A percentile compares a stretch with the other conserved stretches of the same genome.
These are phyloP conservation scores for Trichoderma afroharzianum DNA, from an alignment of 2,329 filamentous ascomycete species.

Conservation along the genomic window DNA sequence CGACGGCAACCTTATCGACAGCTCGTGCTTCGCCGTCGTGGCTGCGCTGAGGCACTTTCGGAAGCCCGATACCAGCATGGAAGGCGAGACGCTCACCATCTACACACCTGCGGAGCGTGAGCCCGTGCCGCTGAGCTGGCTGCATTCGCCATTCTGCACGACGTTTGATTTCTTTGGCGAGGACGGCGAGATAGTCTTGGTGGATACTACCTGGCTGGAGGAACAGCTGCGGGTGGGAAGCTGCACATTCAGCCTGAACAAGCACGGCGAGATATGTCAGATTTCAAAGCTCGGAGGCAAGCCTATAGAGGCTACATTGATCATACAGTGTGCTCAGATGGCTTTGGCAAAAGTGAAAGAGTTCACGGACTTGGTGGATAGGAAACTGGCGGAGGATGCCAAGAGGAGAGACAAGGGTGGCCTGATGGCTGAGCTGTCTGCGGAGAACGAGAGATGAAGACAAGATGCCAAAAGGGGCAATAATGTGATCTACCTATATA, in stretches of 20 bases:
- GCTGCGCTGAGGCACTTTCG: slow-evolving; percentile 88
- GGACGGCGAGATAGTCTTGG: slow-evolving; percentile 61
- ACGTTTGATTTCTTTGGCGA: slow-evolving; percentile 82
- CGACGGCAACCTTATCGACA: slow-evolving; percentile 86
- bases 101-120: slow-evolving; percentile 83
- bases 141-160: slow-evolving; percentile 88
- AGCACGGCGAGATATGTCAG: slow-evolving; percentile 85
- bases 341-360: slow-evolving; percentile 79
- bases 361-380: slow-evolving; percentile 69
- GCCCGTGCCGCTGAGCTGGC: slow-evolving; percentile 82
- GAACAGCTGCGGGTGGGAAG: slow-evolving; percentile 72
- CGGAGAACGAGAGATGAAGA: slow-evolving; percentile 70
- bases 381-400: slow-evolving; percentile 70
- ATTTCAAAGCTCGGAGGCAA: slow-evolving; percentile 85
- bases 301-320: slow-evolving; percentile 71
- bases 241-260: slow-evolving; percentile 81
- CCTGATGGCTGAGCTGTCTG: slow-evolving; percentile 70
- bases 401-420: slow-evolving; percentile 76
- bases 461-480: neutral
- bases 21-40: slow-evolving; percentile 80
- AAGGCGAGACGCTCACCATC: slow-evolving; percentile 78
- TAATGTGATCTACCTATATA: slow-evolving; percentile 7
- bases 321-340: slow-evolving; percentile 72
- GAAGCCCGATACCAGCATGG: slow-evolving; percentile 82
- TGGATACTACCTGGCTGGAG: slow-evolving; percentile 72